Base-by-base conservation (phyloP, 75 land plant species). In the Ceratopteris richardii region DNA sequence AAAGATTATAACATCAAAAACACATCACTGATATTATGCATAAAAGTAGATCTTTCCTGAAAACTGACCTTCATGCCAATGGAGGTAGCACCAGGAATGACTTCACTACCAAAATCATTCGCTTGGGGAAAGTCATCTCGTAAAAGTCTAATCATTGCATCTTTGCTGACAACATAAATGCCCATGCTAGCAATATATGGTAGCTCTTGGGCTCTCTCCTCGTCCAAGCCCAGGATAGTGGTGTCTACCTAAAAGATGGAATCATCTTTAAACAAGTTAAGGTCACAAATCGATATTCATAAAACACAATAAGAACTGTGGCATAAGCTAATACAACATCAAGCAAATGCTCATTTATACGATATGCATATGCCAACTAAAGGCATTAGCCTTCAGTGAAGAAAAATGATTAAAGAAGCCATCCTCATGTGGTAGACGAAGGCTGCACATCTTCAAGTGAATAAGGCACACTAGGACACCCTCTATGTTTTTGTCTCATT, bases 31-130 rank as follows among this genome's bases (percentile, higher is more conserved):
- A 31, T 12, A 16, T 14, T 58, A 31, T 31, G 51, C 13, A 16
- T 53, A 13, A 58, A 58, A n/a, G n/a, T n/a, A n/a, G n/a, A n/a
- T n/a, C n/a, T n/a, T n/a, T n/a, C n/a, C 42, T 10, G 13, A 40
- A 40, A 14, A 40, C 64, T 41, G 29, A 88, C 95, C 78, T 67
- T 83, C 88, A 86, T 68, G 40, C 88, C 91, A 16, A 72, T 40
- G 7, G 79, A 72, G 36, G 81, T 81, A 18, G 96, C 96, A 46
- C 83, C 84, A 58, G 87, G 87, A 18, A 90, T 83, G 12, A 90
- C 82, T 68, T 90, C 85, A 63, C 77, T 83, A 37, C 77, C 85
- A 56, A 90, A 83, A 64, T 87, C 88, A 70, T 81, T 87, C 21
- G 85, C 87, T 22, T 61, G 65, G n/a, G 85, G 88, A 43, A 83